Evolutionary conservation across 805 yeast species (phyloP).

Genomic region (Cyberlindnera suaveolens): DNA sequence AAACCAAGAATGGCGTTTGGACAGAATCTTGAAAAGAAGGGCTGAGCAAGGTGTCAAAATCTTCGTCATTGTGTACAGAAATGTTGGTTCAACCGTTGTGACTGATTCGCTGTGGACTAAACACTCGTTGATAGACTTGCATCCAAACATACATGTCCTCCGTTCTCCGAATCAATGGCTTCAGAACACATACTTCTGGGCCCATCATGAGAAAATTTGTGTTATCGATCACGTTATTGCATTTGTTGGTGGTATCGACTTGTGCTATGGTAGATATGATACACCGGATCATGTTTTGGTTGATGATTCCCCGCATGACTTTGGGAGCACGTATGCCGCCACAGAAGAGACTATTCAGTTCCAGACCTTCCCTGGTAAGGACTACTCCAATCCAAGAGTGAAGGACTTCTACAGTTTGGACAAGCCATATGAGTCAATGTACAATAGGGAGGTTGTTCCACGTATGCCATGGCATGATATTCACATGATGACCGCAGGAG

Average conservation of each 20-base stretch:
- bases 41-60: constrained; percentile 95
- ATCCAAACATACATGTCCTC: constrained; percentile 81
- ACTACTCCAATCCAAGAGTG: constrained; percentile 92
- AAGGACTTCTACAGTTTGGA: constrained; percentile 79
- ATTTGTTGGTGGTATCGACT: constrained; percentile 91
- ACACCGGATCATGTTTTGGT: constrained; percentile 90
- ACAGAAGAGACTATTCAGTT: constrained; percentile 37
- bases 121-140: constrained; percentile 81
- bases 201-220: constrained; percentile 93
- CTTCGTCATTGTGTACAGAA: constrained; percentile 85
- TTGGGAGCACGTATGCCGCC: constrained; percentile 25
- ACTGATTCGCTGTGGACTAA: constrained; percentile 94
- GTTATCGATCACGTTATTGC: constrained; percentile 84
- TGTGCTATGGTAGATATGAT: constrained; percentile 94
- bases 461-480: constrained; percentile 99
- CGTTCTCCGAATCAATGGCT: constrained; percentile 93
- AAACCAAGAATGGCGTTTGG: constrained; percentile 89
- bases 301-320: constrained; percentile 54
- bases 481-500: constrained; percentile 93
- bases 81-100: constrained; percentile 88
- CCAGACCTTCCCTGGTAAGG: constrained; percentile 90
- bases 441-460: constrained; percentile 72
- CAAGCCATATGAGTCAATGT: constrained; percentile 87
- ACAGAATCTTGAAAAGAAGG: constrained; percentile 76
- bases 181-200: constrained; percentile 95